These are phyloP conservation scores for Xylariaceae sp. DNA, from an alignment of 2,329 filamentous ascomycete species.

Conservation along the genomic window DNA sequence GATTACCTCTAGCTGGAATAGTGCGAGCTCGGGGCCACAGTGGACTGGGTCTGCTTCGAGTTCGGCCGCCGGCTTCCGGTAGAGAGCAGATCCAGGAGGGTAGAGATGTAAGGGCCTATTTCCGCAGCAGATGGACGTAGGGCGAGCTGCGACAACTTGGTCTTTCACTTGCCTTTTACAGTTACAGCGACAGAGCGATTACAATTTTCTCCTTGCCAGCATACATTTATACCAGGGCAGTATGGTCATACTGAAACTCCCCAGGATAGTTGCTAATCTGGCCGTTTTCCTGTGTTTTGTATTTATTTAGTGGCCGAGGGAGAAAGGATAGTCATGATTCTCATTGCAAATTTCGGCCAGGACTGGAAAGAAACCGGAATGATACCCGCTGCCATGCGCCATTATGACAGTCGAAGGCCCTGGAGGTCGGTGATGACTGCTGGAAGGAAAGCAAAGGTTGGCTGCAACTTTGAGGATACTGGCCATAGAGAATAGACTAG, in stretches of 20 bases:
- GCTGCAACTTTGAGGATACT: not conserved
- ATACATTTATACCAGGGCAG: conserved; percentile 23
- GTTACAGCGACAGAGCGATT: conserved; percentile 29
- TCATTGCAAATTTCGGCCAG: conserved; percentile 7
- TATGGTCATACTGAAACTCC: conserved; percentile 18
- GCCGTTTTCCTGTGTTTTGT: conserved; percentile 17
- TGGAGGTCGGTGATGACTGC: not conserved
- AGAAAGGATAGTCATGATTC: conserved; percentile 12
- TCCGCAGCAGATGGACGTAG: conserved; percentile 4
- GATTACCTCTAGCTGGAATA: not conserved
- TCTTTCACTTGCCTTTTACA: conserved; percentile 25
- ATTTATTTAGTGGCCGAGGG: conserved; percentile 9
- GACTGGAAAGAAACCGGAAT: conserved; percentile 18
- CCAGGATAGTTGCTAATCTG: conserved; percentile 22
- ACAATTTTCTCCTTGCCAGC: conserved; percentile 26
- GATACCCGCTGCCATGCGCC: conserved; percentile 22
- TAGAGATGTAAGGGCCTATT: not conserved
- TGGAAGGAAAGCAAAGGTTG: not conserved
- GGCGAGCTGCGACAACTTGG: conserved; percentile 5
- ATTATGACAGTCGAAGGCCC: no score
- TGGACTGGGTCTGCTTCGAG: conserved; percentile 1
- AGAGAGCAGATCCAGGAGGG: not conserved
- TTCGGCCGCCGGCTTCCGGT: not conserved
- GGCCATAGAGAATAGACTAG: conserved; percentile 24
- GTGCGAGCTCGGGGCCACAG: not conserved